Conservation (phyloP, 495 filamentous ascomycete genomes). For the Melanomma pulvis-pyrius region DNA sequence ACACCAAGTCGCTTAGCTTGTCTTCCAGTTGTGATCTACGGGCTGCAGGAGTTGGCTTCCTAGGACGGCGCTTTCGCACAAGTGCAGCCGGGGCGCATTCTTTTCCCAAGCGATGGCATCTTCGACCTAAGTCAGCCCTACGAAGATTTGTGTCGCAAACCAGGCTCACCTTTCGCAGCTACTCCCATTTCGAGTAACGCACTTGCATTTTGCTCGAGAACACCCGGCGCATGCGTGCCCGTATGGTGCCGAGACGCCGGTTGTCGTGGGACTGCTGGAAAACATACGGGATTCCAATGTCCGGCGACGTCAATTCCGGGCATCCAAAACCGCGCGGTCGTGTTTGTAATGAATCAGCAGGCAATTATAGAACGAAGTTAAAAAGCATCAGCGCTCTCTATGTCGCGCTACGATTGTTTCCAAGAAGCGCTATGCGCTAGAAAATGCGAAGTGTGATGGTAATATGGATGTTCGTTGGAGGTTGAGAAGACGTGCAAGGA, state of each 20-base stretch:
- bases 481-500: no score
- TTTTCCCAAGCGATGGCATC: conserved; percentile 20
- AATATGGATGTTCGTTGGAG: no score
- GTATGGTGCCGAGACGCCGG: neutral
- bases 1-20: conserved; percentile 14
- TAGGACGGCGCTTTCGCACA: neutral
- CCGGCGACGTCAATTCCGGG: neutral
- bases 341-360: neutral
- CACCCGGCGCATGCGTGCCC: neutral
- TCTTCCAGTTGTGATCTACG: conserved; percentile 20
- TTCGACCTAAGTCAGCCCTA: no score
- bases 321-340: neutral
- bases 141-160: no score
- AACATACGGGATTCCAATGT: neutral
- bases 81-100: conserved; percentile 5
- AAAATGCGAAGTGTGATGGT: neutral
- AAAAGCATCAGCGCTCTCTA: neutral
- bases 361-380: neutral
- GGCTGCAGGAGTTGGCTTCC: neutral
- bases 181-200: neutral
- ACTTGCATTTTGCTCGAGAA: neutral
- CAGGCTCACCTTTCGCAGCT: neutral
- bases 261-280: no score
- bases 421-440: neutral
- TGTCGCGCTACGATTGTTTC: neutral